These are phyloP conservation scores for Moniliophthora roreri DNA, from an alignment of 1,284 basidiomycete genomes.

Conservation along the genomic window DNA sequence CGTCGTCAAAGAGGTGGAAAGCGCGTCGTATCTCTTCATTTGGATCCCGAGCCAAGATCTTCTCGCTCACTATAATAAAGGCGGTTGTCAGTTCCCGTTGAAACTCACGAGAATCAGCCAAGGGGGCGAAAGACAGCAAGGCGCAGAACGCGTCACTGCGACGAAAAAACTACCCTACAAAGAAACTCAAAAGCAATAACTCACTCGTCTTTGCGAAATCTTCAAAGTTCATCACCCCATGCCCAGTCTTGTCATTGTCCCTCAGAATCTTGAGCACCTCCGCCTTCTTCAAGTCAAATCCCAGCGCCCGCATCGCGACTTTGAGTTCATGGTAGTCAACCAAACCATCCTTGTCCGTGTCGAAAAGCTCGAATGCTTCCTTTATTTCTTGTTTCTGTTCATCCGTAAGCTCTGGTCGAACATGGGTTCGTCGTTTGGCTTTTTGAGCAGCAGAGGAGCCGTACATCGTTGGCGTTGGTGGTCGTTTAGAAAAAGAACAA, in stretches of 20 bases:
- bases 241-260: slow-evolving; percentile 88
- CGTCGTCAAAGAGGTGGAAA: slow-evolving; percentile 96
- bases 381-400: slow-evolving; percentile 98
- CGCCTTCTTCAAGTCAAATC: slow-evolving; percentile 97
- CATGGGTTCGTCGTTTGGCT: slow-evolving; percentile 67
- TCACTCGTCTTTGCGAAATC: slow-evolving; percentile 95
- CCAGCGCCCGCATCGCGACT: slow-evolving; percentile 96
- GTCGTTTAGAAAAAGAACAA: too few species aligned
- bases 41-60: slow-evolving; percentile 91
- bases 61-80: slow-evolving; percentile 79
- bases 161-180: not conserved
- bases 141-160: not conserved
- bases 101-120: slow-evolving; percentile 21
- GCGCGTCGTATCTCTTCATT: slow-evolving; percentile 96
- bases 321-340: slow-evolving; percentile 99
- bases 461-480: slow-evolving; percentile 55
- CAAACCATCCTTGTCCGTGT: slow-evolving; percentile 97
- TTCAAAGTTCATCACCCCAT: slow-evolving; percentile 92
- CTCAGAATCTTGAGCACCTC: slow-evolving; percentile 95
- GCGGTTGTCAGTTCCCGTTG: not conserved
- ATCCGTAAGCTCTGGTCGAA: slow-evolving; percentile 83
- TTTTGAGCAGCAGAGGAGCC: slow-evolving; percentile 69
- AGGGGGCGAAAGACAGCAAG: not conserved
- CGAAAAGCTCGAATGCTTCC: slow-evolving; percentile 98
- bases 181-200: slow-evolving; percentile 37